Evolutionary conservation across 441 rosid genomes (phyloP), one percentile per base, ranked within the genome.

Genomic region (Pelargonium cotyledonis): DNA sequence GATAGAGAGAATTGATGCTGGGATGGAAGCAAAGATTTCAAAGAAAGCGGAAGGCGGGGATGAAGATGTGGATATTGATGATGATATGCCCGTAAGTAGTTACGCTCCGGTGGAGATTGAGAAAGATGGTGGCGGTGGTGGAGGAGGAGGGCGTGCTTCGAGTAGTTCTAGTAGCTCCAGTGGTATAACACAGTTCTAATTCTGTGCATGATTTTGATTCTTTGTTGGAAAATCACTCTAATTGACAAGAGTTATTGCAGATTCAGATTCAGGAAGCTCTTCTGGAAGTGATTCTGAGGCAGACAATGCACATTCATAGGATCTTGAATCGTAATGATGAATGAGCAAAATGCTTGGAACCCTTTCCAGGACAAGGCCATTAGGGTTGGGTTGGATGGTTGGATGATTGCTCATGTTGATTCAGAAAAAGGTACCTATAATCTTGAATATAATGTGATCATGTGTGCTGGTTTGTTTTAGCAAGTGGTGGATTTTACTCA

Each of bases 21-120:
- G 67, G 10, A 81, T 71, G 44, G 89, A 85, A 26, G 65, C 72
- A 19, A 86, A 85, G 77, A 90, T 81, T 82, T 82, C 77, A 7
- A 89, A 84, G 84, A 91, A 83, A 74, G 92, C 90, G 65, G 98
- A 91, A 5, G 83, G 77, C 14, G 92, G 96, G 14, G 96, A 94
- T 49, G 99, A 94, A 67, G 97, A 94, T 78, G 97, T 94, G 58
- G 99, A 94, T 79, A 94, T 94, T 58, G 97, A 97, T 8, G 99
- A 94, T 66, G 96, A 89, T 66, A 87, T 89, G 81, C 97, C 99
- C 1, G 74, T 80, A 66, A 86, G 86, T 70, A 86, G 80, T 73
- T 94, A 88, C 26, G 96, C 97, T 9, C 89, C 96, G 0, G 94
- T 91, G 26, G 96, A 94, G 82, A 94, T 94, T 38, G 97, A 91